phyloP scores from a whole-genome alignment of 164 flowering plant genomes.

The Aristolochia contorta region DNA sequence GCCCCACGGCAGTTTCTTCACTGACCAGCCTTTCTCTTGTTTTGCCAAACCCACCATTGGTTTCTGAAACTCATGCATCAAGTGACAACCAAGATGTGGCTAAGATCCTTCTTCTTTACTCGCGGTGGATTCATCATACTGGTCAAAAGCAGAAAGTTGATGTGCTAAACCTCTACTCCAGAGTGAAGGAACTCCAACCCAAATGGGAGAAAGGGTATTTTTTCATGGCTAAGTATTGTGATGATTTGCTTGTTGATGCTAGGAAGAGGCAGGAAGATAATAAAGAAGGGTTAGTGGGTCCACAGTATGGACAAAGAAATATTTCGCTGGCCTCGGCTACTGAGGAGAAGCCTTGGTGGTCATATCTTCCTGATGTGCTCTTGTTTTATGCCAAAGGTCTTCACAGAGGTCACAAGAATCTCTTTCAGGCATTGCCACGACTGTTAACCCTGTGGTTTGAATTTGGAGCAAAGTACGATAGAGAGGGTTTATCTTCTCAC shows the following conservation, averaged over 20 bases:
- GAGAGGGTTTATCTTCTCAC: constrained; percentile 44
- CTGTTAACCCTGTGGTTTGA: constrained; percentile 98
- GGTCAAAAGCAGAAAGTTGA: constrained; percentile 99
- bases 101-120: constrained; percentile 78
- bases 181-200: constrained; percentile 93
- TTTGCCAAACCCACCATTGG: constrained; percentile 42
- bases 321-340: constrained; percentile 24
- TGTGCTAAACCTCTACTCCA: constrained; percentile 71
- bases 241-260: constrained; percentile 93
- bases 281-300: constrained; percentile 22
- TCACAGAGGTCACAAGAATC: constrained; percentile 87
- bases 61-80: constrained; percentile 35
- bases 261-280: constrained; percentile 85
- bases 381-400: constrained; percentile 91
- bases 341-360: constrained; percentile 76
- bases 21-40: constrained; percentile 67
- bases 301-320: constrained; percentile 21
- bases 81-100: constrained; percentile 70
- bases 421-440: constrained; percentile 97
- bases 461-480: constrained; percentile 73
- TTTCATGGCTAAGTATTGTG: constrained; percentile 86
- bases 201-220: constrained; percentile 96
- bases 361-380: constrained; percentile 67
- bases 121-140: constrained; percentile 96
- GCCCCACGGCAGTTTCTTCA: constrained; percentile 70